Conservation (phyloP, 768 basidiomycete genomes). For the Pholiota conissans region DNA sequence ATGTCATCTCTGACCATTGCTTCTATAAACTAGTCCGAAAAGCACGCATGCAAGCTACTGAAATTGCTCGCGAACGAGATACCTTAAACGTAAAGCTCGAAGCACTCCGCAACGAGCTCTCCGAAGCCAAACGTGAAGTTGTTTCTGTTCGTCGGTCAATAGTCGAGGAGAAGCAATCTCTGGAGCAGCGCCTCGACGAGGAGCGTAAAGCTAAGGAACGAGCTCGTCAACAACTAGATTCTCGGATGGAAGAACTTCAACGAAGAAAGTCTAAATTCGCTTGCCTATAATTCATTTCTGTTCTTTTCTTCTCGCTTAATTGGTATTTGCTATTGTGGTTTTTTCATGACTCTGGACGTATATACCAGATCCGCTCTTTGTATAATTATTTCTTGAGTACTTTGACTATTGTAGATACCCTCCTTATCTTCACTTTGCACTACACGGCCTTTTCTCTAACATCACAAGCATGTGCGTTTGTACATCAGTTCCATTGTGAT, state of each 20-base stretch:
- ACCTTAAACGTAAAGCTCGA: slow-evolving; percentile 65
- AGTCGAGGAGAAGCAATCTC: slow-evolving; percentile 85
- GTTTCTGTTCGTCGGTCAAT: slow-evolving; percentile 74
- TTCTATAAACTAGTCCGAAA: slow-evolving; percentile 67
- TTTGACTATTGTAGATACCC: slow-evolving; percentile 46
- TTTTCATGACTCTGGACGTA: slow-evolving; percentile 28
- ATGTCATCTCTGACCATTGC: too few species aligned
- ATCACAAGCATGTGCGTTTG: slow-evolving; percentile 19
- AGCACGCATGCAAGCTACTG: slow-evolving; percentile 91
- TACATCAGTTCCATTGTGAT: slow-evolving; percentile 4
- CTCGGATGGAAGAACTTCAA: slow-evolving; percentile 82
- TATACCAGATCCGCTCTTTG: slow-evolving; percentile 38
- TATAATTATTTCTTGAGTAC: slow-evolving; percentile 33
- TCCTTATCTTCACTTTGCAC: slow-evolving; percentile 33
- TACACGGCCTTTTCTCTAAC: slow-evolving; percentile 21
- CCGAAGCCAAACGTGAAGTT: slow-evolving; percentile 80
- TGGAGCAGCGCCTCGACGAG: slow-evolving; percentile 82
- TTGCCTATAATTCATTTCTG: slow-evolving; percentile 59
- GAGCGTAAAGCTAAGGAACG: slow-evolving; percentile 90
- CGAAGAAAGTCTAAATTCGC: slow-evolving; percentile 91
- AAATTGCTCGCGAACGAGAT: slow-evolving; percentile 86
- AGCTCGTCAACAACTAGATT: slow-evolving; percentile 82
- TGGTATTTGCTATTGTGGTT: slow-evolving; percentile 21
- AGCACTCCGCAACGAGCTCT: slow-evolving; percentile 67
- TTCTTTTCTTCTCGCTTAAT: slow-evolving; percentile 15